Evolutionary conservation across 495 filamentous ascomycete genomes (phyloP).

Genomic region (Zalerion maritima): DNA sequence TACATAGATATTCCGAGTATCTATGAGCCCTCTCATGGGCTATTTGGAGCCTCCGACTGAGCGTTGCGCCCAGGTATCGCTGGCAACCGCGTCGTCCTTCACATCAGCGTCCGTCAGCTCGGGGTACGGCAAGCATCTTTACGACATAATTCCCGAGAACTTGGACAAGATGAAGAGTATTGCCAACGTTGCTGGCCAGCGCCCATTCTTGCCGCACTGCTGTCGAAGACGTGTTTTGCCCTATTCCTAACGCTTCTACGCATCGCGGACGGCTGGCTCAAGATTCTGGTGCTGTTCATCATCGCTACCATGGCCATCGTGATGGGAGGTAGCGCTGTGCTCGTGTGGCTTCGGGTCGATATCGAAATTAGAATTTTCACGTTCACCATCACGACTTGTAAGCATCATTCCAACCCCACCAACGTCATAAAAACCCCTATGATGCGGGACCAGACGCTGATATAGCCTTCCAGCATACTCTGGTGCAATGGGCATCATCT

Average conservation of each 20-base stretch:
- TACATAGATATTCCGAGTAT: too few relatives aligned
- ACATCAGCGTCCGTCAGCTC: too few relatives aligned
- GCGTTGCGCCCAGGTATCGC: too few relatives aligned
- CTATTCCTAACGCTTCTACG: constrained; percentile 14
- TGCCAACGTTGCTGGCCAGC: constrained; percentile 12
- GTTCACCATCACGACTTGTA: too few relatives aligned
- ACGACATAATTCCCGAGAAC: constrained; percentile 10
- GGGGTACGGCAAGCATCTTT: constrained; percentile 12
- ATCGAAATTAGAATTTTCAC: too few relatives aligned
- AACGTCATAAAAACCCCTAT: too few relatives aligned
- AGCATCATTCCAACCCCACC: too few relatives aligned
- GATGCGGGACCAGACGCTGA: too few relatives aligned
- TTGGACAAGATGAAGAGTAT: constrained; percentile 8
- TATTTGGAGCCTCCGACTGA: too few relatives aligned
- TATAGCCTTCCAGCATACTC: constrained; percentile 14
- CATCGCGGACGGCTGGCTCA: constrained; percentile 9
- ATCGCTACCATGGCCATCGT: constrained; percentile 8
- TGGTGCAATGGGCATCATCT: constrained; percentile 18
- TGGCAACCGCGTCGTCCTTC: too few relatives aligned
- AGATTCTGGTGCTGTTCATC: constrained; percentile 9
- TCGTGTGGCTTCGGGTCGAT: constrained; percentile 14
- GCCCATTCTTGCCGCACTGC: constrained; percentile 9
- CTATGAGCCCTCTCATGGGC: too few relatives aligned
- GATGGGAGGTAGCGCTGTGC: neutral
- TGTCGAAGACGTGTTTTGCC: constrained; percentile 14